Evolutionary conservation across 176 grass and related monocot species (phyloP), one percentile per base, ranked within the genome.

Genomic region (Aegilops tauschii): DNA sequence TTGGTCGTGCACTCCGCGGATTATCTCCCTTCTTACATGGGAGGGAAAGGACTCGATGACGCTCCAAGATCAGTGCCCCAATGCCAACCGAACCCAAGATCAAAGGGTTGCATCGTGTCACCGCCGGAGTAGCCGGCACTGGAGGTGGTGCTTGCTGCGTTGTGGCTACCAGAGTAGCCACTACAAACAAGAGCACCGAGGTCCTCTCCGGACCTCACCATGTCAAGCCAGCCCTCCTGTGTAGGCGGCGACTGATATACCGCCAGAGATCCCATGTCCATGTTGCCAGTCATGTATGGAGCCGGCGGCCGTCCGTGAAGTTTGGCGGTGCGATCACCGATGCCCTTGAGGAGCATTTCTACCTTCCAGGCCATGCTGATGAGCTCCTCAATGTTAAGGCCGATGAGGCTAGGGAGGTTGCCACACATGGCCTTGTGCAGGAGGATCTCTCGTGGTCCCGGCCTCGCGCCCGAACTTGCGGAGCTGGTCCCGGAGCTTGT

Each of bases 401-500:
- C 5, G 1, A 30, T 14, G 14, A 83, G 29, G 40, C 23, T 5
- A 0, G 42, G 54, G 30, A 61, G 16, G 3, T 21, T 3, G 12
- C 77, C 80, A 0, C 0, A 0, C 13, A 89, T 13, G n/a, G 81
- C 58, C 0, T 92, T 45, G 34, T 80, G 82, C 35, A 95, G 61
- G 20, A 91, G 64, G 6, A 56, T 8, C 3, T 76, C 72, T 87
- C 45, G 0, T 40, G 20, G 39, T 93, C 64, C 0, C 35, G 56
- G 8, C 78, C 5, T 79, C 77, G 1, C n/a, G 47, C 0, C 79
- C 30, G 2, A 42, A 11, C 28, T 82, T 92, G 5, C 36, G 4
- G 6, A 87, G 13, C 34, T 91, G 80, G 1, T 73, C 86, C 25
- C 47, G 28, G 7, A 89, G 62, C 81, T 85, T 92, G 44, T 6